Evolutionary conservation across 75 land plant species (phyloP).

Genomic region (Azolla pinnata): DNA sequence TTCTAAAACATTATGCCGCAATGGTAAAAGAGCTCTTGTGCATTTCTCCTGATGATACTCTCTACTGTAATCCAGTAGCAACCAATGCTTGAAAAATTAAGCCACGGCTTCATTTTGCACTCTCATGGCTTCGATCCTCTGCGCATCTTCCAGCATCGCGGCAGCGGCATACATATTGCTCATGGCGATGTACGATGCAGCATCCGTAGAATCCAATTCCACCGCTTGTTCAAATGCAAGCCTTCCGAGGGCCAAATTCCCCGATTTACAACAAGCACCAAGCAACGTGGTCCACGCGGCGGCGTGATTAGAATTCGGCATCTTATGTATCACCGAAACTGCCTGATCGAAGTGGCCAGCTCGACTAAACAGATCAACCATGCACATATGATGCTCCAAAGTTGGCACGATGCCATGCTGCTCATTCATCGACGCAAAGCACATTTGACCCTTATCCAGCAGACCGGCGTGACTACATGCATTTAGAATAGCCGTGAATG

Average conservation of each 20-base stretch:
- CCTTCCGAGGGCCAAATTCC: constrained; percentile 37
- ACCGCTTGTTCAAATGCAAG: constrained; percentile 39
- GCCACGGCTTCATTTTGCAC: background rate
- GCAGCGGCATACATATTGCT: background rate
- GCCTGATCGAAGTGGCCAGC: constrained; percentile 42
- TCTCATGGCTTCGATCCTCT: background rate
- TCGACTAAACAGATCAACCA: too few species aligned
- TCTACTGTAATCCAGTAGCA: too few species aligned
- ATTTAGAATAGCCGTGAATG: constrained; percentile 35
- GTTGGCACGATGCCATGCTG: too few species aligned
- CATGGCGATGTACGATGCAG: background rate
- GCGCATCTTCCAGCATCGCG: background rate
- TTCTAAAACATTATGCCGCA: too few species aligned
- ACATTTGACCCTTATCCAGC: constrained; percentile 22
- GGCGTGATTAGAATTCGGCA: constrained; percentile 29
- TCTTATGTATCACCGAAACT: constrained; percentile 23
- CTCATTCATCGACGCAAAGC: constrained; percentile 47
- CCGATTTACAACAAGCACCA: constrained; percentile 36
- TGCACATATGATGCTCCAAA: too few species aligned
- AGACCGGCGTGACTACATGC: constrained; percentile 56
- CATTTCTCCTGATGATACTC: too few species aligned
- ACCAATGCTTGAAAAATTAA: too few species aligned
- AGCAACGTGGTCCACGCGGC: constrained; percentile 52
- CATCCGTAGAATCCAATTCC: background rate
- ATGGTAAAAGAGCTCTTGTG: too few species aligned